phyloP scores from a whole-genome alignment of 352 stramenopile species.

The Globisporangium barbulae region DNA sequence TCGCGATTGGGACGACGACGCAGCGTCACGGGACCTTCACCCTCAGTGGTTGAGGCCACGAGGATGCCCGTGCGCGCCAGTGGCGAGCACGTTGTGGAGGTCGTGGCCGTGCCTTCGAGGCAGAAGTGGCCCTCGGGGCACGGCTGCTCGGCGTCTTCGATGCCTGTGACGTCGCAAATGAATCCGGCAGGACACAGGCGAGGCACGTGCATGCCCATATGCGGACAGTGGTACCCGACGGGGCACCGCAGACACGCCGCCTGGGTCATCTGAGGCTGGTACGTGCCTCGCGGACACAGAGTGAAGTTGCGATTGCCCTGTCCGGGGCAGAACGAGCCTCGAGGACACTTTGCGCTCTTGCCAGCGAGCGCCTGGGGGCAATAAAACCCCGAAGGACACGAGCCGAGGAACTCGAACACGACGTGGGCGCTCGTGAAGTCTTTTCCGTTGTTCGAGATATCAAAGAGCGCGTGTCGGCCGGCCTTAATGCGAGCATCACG shows the following conservation, averaged over 20 bases:
- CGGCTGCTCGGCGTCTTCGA: slow-evolving; percentile 87
- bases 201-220: slow-evolving; percentile 91
- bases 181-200: slow-evolving; percentile 93
- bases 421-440: slow-evolving; percentile 88
- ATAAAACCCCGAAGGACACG: slow-evolving; percentile 87
- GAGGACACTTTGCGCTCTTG: slow-evolving; percentile 52
- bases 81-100: slow-evolving; percentile 83
- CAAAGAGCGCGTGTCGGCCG: slow-evolving; percentile 59
- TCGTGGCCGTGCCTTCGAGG: slow-evolving; percentile 93
- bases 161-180: slow-evolving; percentile 94
- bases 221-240: slow-evolving; percentile 93
- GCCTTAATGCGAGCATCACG: slow-evolving; percentile 17
- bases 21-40: slow-evolving; percentile 38
- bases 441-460: slow-evolving; percentile 94
- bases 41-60: slow-evolving; percentile 25
- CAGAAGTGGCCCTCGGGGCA: slow-evolving; percentile 96
- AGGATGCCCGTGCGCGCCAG: slow-evolving; percentile 40
- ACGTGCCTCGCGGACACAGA: slow-evolving; percentile 92
- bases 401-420: slow-evolving; percentile 70
- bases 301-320: slow-evolving; percentile 91
- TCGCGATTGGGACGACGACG: slow-evolving; percentile 29
- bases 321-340: slow-evolving; percentile 76
- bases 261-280: slow-evolving; percentile 83
- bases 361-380: slow-evolving; percentile 67
- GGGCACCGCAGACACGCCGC: slow-evolving; percentile 90